Evolutionary conservation across 108 stramenopile species (phyloP).

Genomic region (Cylindrotheca closterium): DNA sequence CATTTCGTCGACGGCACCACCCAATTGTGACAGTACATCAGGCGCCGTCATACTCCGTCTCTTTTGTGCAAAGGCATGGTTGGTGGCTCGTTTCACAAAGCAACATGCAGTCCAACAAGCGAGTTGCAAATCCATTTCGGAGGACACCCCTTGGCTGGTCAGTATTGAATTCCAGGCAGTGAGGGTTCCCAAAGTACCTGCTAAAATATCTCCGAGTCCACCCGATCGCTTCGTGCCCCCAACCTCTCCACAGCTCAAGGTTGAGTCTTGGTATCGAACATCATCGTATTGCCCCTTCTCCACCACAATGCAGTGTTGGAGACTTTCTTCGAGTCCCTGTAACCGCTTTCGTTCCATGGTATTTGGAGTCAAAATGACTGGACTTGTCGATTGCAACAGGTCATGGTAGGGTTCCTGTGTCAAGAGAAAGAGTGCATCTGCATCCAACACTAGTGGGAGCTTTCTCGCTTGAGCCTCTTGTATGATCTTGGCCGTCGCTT

Average conservation of each 20-base stretch:
- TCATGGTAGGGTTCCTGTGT: conserved; percentile 51
- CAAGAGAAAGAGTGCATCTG: conserved; percentile 91
- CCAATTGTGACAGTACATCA: conserved; percentile 73
- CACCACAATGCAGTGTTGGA: conserved; percentile 11
- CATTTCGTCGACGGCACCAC: conserved; percentile 61
- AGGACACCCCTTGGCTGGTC: conserved; percentile 14
- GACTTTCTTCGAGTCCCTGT: not conserved
- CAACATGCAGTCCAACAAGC: conserved; percentile 79
- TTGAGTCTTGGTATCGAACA: conserved; percentile 9
- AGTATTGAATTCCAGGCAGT: conserved; percentile 77
- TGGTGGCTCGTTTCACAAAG: conserved; percentile 72
- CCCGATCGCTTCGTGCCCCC: conserved; percentile 94
- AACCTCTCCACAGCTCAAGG: conserved; percentile 63
- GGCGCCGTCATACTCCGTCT: conserved; percentile 86
- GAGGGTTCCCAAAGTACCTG: conserved; percentile 79
- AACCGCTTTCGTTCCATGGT: conserved; percentile 86
- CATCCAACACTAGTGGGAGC: conserved; percentile 90
- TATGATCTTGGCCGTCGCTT: conserved; percentile 60
- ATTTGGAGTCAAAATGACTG: conserved; percentile 93
- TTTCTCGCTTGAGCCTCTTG: conserved; percentile 40
- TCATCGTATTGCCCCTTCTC: conserved; percentile 36
- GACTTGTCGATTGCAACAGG: conserved; percentile 15
- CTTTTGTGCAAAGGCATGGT: conserved; percentile 62
- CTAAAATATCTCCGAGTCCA: conserved; percentile 95
- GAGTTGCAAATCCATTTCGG: conserved; percentile 33